Evolutionary conservation across 2,329 filamentous ascomycete genomes (phyloP), one percentile per base, ranked within the genome.

Genomic region (Pseudogymnoascus verrucosus): DNA sequence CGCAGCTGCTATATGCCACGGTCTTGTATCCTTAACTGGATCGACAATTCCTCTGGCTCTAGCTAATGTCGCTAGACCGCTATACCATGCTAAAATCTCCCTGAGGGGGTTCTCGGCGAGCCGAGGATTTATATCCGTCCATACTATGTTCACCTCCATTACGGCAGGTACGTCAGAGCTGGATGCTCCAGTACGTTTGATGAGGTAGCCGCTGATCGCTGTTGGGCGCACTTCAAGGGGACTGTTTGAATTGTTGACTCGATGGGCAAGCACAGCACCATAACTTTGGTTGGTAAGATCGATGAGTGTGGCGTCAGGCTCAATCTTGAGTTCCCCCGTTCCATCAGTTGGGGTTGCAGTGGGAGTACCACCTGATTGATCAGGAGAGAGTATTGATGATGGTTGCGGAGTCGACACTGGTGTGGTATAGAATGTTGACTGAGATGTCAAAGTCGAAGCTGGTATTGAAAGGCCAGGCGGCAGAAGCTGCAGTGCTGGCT

Each of bases 1-100:
- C 2, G 86, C 89, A 16, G 84, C 87, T 11, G 85, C 87, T 65
- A 93, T 78, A 78, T 93, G 90, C 88, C 90, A 91, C 16, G 90
- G 90, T 69, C 89, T 77, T n/a, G 86, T 80, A 70, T 87, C 85
- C 60, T 77, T 80, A 62, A 85, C 78, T 65, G 80, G 75, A 69
- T 85, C 81, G 70, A 86, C 78, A 70, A 87, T 77, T 0, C 85
- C 89, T 65, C 88, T 83, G 21, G 86, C 83, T 67, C 85, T 81
- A 1, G 89, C 89, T 68, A 95, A 72, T 16, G 89, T 84, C 0
- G 86, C 87, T 66, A 95, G 72, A 0, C 83, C 85, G 47, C 89
- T 77, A 71, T 88, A 93, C 73, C 87, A 84, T 31, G 78, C 81
- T 64, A 95, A 72, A 73, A 91, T 85, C 72, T 95, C 90, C 67